Percentiles rank a stretch among this genome's conserved stretches.
These are phyloP conservation scores for Leccinum rimulosum DNA, from an alignment of 768 basidiomycete species.

Conservation along the genomic window DNA sequence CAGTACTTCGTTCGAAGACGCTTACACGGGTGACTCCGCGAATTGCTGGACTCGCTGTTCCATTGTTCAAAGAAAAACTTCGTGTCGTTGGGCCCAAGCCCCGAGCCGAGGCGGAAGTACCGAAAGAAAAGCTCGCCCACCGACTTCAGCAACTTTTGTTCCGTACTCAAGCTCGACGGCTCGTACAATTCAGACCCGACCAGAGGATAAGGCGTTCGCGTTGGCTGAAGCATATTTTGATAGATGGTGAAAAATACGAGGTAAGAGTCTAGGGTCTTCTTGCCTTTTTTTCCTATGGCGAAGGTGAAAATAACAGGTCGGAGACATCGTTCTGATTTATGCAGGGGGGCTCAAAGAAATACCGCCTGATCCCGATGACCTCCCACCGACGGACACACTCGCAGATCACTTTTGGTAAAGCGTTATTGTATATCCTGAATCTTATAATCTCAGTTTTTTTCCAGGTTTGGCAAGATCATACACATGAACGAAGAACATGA, in stretches of 20 bases:
- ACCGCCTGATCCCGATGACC: constrained; percentile 36
- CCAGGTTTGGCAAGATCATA: constrained; percentile 69
- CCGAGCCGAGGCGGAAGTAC: constrained; percentile 11
- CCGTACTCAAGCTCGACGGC: constrained; percentile 15
- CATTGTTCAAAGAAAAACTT: constrained; percentile 54
- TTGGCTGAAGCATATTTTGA: constrained; percentile 38
- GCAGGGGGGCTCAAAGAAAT: constrained; percentile 29
- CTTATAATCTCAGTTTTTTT: not conserved
- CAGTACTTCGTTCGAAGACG: constrained; percentile 55
- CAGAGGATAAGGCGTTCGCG: constrained; percentile 37
- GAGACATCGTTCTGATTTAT: constrained; percentile 59
- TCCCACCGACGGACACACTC: constrained; percentile 41
- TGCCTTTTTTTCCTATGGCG: not conserved
- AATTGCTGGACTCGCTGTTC: constrained; percentile 49
- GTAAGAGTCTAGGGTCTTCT: constrained; percentile 28
- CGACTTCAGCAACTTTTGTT: constrained; percentile 24
- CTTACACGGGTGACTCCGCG: constrained; percentile 63
- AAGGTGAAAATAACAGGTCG: constrained; percentile 42
- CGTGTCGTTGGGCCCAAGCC: constrained; percentile 49
- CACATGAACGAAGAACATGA: constrained; percentile 44
- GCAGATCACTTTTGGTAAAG: constrained; percentile 65
- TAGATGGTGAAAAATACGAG: constrained; percentile 45
- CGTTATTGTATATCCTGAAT: not conserved
- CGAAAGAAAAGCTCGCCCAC: constrained; percentile 9
- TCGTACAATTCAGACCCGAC: constrained; percentile 21